phyloP scores from a whole-genome alignment of 768 basidiomycete species.

The Termitomyces heimii region DNA sequence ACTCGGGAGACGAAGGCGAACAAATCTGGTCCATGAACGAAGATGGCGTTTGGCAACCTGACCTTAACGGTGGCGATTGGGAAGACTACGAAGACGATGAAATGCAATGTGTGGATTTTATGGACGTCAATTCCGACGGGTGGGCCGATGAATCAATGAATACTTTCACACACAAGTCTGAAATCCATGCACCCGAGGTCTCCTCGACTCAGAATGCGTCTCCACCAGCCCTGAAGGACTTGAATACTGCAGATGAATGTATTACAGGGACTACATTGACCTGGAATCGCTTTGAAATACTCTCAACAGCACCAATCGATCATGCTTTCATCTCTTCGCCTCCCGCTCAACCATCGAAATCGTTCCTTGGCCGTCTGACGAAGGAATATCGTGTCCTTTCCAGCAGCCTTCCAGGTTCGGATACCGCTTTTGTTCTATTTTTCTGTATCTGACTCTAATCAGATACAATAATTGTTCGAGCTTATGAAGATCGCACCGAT shows the following conservation, averaged over 20 bases:
- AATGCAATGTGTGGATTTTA: constrained; percentile 13
- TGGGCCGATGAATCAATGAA: constrained; percentile 13
- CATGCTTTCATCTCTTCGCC: constrained; percentile 71
- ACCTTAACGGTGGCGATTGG: constrained; percentile 36
- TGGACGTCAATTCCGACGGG: constrained; percentile 13
- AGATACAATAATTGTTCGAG: constrained; percentile 87
- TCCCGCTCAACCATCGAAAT: constrained; percentile 60
- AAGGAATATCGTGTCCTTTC: constrained; percentile 81
- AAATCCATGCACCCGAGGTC: not conserved
- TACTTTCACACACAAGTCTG: not conserved
- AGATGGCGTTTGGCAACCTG: constrained; percentile 41
- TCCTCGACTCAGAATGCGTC: not conserved
- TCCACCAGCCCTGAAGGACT: no score
- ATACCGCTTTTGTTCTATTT: not conserved
- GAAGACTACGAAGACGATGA: constrained; percentile 27
- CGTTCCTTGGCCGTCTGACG: constrained; percentile 69
- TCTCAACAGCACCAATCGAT: constrained; percentile 70
- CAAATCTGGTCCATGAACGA: constrained; percentile 35
- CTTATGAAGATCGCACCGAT: constrained; percentile 87
- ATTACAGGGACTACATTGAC: constrained; percentile 23
- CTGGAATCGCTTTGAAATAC: constrained; percentile 82
- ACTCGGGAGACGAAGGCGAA: constrained; percentile 38
- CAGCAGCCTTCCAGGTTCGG: constrained; percentile 76
- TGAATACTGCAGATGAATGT: not conserved
- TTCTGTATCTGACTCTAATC: not conserved